phyloP scores from a whole-genome alignment of 495 filamentous ascomycete genomes.

The Cryomyces antarcticus region DNA sequence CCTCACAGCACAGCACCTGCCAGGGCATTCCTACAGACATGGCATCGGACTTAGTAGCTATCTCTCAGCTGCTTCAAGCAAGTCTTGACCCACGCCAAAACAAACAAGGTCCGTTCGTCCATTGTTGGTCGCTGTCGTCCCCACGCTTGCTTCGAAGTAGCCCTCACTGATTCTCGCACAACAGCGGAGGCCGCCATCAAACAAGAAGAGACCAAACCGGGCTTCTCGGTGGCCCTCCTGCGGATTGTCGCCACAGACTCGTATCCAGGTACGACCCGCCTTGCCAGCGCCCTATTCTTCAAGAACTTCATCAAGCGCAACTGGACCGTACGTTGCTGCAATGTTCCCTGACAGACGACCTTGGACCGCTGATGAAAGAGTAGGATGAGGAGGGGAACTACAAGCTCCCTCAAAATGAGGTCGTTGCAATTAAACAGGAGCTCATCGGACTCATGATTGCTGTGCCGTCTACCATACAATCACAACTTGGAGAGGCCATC shows the following conservation, averaged over 20 bases:
- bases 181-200: conserved; percentile 64
- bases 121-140: background rate
- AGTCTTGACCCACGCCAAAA: conserved; percentile 70
- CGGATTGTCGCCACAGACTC: conserved; percentile 61
- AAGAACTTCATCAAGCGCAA: conserved; percentile 93
- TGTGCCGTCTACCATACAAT: conserved; percentile 66
- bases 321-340: conserved; percentile 41
- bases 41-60: conserved; percentile 49
- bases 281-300: conserved; percentile 86
- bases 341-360: background rate
- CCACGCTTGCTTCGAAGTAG: background rate
- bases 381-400: conserved; percentile 82
- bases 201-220: conserved; percentile 53
- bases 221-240: conserved; percentile 73
- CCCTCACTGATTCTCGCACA: background rate
- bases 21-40: conserved; percentile 22
- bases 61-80: conserved; percentile 63
- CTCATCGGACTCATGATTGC: conserved; percentile 93
- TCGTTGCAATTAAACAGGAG: conserved; percentile 75
- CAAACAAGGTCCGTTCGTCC: conserved; percentile 51
- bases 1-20: too few relatives aligned
- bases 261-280: conserved; percentile 52
- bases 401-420: conserved; percentile 62
- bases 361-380: conserved; percentile 1
- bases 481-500: conserved; percentile 87